phyloP scores from a whole-genome alignment of 306 rosid species.

The Trifolium fragiferum region DNA sequence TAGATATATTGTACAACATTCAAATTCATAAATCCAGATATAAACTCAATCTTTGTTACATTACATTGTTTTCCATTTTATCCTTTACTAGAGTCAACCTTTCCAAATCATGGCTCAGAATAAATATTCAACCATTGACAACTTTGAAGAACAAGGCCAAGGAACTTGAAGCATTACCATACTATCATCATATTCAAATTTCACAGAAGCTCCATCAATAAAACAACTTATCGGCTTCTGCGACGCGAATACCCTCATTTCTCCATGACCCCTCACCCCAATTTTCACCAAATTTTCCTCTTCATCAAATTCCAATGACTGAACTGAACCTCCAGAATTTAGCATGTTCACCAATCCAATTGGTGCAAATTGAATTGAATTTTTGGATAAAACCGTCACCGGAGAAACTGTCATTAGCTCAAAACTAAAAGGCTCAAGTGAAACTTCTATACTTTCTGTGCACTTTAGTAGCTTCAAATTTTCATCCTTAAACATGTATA shows the following conservation, averaged over 20 bases:
- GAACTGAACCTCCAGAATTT: slow-evolving; percentile 70
- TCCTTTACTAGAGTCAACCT: too few relatives aligned
- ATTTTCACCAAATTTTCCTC: slow-evolving; percentile 44
- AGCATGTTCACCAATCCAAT: slow-evolving; percentile 78
- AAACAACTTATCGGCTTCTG: slow-evolving; percentile 57
- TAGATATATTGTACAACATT: too few relatives aligned
- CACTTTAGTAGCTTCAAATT: slow-evolving; percentile 58
- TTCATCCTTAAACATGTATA: slow-evolving; percentile 55
- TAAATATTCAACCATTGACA: slow-evolving; percentile 53
- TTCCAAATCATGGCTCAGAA: slow-evolving; percentile 49
- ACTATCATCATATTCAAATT: slow-evolving; percentile 55
- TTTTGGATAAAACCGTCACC: slow-evolving; percentile 38
- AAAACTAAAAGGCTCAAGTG: slow-evolving; percentile 60
- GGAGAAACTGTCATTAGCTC: slow-evolving; percentile 68
- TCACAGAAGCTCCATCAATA: slow-evolving; percentile 55
- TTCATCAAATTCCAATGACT: slow-evolving; percentile 51
- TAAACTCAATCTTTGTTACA: too few relatives aligned
- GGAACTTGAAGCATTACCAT: slow-evolving; percentile 57
- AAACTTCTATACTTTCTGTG: slow-evolving; percentile 51
- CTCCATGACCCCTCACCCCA: slow-evolving; percentile 63
- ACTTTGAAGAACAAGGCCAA: slow-evolving; percentile 53
- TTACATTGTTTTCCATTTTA: too few relatives aligned
- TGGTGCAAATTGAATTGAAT: slow-evolving; percentile 57
- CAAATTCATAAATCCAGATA: too few relatives aligned
- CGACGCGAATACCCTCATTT: slow-evolving; percentile 62